A percentile compares a stretch with the other conserved stretches of the same genome.
Conservation (phyloP, 257 asterid species). For the Capsicum pubescens region DNA sequence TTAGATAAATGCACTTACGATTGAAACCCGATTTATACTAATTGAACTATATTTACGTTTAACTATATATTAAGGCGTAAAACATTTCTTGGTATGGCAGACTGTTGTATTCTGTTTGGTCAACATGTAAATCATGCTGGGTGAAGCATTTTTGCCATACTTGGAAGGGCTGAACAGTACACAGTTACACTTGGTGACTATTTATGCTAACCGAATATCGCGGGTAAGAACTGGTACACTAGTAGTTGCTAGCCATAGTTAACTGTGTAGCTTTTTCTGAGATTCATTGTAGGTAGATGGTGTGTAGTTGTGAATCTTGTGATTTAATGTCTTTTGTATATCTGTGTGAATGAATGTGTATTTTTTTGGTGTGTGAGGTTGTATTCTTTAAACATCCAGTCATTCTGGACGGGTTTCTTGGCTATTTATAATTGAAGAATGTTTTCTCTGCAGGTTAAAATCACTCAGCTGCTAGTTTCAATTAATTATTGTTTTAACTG, state of each 20-base stretch:
- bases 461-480: not conserved
- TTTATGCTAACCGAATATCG: conserved; percentile 94
- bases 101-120: conserved; percentile 97
- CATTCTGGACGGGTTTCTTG: not conserved
- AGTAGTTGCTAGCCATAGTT: conserved; percentile 62
- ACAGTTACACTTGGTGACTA: conserved; percentile 83
- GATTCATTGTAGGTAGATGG: conserved; percentile 31
- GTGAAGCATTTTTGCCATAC: conserved; percentile 85
- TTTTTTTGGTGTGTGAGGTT: conserved; percentile 20
- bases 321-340: conserved; percentile 24
- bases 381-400: conserved; percentile 8
- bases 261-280: conserved; percentile 25
- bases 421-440: not conserved
- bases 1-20: too few relatives aligned
- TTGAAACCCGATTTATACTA: too few relatives aligned
- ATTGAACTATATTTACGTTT: too few relatives aligned
- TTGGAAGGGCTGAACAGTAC: conserved; percentile 63
- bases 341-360: conserved; percentile 27
- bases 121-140: conserved; percentile 95
- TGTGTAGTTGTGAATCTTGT: conserved; percentile 38
- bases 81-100: conserved; percentile 51
- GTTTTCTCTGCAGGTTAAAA: conserved; percentile 66
- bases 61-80: not conserved
- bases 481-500: not conserved
- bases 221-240: conserved; percentile 94